These are phyloP conservation scores for Penicillium sp. DNA, from an alignment of 2,329 filamentous ascomycete species.

Conservation along the genomic window DNA sequence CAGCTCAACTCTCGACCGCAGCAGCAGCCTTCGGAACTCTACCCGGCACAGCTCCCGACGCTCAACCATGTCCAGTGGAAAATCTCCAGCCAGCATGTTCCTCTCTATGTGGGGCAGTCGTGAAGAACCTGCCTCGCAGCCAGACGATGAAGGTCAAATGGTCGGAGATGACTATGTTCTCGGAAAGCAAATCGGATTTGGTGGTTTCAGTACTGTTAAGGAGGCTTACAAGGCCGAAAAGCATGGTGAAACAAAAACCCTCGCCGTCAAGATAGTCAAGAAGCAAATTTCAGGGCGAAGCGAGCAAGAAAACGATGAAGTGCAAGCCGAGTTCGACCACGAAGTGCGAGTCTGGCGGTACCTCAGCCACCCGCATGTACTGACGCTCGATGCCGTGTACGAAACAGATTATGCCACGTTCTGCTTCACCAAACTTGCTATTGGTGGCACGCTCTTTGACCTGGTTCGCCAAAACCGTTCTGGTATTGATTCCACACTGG, in stretches of 20 bases:
- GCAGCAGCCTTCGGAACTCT: conserved; percentile 36
- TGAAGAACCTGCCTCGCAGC: conserved; percentile 49
- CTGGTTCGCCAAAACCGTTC: conserved; percentile 58
- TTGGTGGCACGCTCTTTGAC: conserved; percentile 66
- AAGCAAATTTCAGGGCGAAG: conserved; percentile 57
- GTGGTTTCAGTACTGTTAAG: conserved; percentile 67
- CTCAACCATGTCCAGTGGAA: conserved; percentile 53
- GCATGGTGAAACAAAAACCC: conserved; percentile 52
- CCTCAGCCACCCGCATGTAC: conserved; percentile 62
- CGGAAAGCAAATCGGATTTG: conserved; percentile 65
- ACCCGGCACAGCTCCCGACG: conserved; percentile 45
- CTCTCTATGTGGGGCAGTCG: conserved; percentile 54
- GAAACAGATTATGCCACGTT: conserved; percentile 69
- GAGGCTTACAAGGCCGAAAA: conserved; percentile 65
- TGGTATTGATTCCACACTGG: conserved; percentile 54
- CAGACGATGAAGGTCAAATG: conserved; percentile 68
- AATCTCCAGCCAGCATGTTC: conserved; percentile 61
- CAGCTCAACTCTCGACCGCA: conserved; percentile 36
- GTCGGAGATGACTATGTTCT: conserved; percentile 68
- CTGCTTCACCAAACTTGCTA: conserved; percentile 65
- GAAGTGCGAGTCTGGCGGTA: conserved; percentile 69
- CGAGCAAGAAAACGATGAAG: conserved; percentile 64
- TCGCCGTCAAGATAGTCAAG: conserved; percentile 68
- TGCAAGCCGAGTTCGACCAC: conserved; percentile 68
- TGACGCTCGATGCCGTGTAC: conserved; percentile 64